Percentiles rank a stretch among this genome's conserved stretches.
phyloP scores from a whole-genome alignment of 164 flowering plant species.

The Echeveria elegans region DNA sequence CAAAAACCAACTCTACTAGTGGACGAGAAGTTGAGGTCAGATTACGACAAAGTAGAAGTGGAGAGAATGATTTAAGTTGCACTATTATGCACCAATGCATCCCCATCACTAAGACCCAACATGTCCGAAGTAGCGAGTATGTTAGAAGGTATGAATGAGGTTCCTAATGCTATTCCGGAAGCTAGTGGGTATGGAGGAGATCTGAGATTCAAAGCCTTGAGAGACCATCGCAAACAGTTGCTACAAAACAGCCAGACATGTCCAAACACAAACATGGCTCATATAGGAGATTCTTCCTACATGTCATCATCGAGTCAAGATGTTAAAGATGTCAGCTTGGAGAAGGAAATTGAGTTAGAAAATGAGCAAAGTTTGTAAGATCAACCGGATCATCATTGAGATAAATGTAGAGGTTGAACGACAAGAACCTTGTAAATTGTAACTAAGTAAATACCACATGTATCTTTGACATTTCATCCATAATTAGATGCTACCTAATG shows the following conservation, averaged over 20 bases:
- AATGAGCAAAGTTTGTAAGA: neutral
- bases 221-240: conserved; percentile 13
- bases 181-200: conserved; percentile 18
- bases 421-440: neutral
- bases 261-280: neutral
- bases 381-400: neutral
- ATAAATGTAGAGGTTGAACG: neutral
- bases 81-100: conserved; percentile 30
- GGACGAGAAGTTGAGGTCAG: conserved; percentile 23
- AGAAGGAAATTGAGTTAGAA: neutral
- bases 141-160: conserved; percentile 26
- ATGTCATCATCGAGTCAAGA: neutral
- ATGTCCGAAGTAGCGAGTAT: conserved; percentile 38
- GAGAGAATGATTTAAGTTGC: conserved; percentile 27
- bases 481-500: too few relatives aligned
- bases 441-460: too few relatives aligned
- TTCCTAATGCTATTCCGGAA: conserved; percentile 22
- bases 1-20: conserved; percentile 26
- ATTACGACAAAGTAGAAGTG: conserved; percentile 24
- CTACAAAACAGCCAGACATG: neutral
- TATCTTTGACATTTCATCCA: too few relatives aligned
- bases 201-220: conserved; percentile 26
- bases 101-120: conserved; percentile 31
- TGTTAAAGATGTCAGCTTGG: neutral
- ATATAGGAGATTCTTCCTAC: neutral